Evolutionary conservation across 768 basidiomycete species (phyloP), one percentile per base, ranked within the genome.

Genomic region (Termitomyces sp.): DNA sequence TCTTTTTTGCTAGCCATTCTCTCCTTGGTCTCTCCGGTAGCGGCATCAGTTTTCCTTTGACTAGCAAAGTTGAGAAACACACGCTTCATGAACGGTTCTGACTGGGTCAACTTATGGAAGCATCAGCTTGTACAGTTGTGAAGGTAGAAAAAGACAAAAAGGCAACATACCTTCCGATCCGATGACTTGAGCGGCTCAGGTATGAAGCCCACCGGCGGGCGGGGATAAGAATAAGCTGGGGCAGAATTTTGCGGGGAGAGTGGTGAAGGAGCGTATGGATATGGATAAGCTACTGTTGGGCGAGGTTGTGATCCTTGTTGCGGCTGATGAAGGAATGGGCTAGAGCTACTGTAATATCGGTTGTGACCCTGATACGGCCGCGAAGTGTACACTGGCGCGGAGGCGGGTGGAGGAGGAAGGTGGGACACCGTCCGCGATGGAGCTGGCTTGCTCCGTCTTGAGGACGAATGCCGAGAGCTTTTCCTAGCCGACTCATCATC

Each of bases 181-280:
- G 32, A n/a, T 24, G 18, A 26, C 24, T 33, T 36, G 8, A 26
- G 20, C 3, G 54, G 40, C 22, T 59, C 54, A 14, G 58, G 58
- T 20, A 55, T 46, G n/a, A 46, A 30, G 7, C 22, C 38, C 33
- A 20, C 35, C 24, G 46, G 33, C 13, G 30, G n/a, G 32, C 22
- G 47, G 24, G 55, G 55, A 5, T 52, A 30, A 2, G 60, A 51
- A 33, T 46, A 38, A 5, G 60, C 54, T 11, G 53, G 57, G 6
- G 60, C 56, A 14, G 60, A 56, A 32, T 58, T 47, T 2, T 45
- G 57, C 5, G 57, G 60, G 7, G 57, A 16, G 8, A 55, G 54
- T n/a, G 55, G 52, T 20, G 54, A 44, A 1, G 54, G 26, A 20
- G 53, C 48, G 30, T 54, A 28, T 44, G 52, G 35, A n/a, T 53